A percentile compares a stretch with the other conserved stretches of the same genome.
Conservation (phyloP, 441 rosid genomes). For the Erodium moschatum region DNA sequence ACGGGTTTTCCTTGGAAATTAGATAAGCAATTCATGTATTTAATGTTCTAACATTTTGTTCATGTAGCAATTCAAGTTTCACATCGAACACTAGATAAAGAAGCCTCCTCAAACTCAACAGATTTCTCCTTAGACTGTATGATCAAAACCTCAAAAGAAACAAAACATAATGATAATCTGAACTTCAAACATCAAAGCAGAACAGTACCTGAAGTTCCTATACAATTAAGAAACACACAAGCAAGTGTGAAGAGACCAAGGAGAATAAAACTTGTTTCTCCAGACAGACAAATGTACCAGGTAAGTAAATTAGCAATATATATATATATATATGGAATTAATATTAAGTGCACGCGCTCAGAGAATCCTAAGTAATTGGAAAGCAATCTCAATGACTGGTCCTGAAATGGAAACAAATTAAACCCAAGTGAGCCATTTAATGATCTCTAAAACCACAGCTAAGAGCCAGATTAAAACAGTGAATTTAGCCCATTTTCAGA, state of each 20-base stretch:
- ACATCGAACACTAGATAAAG: background rate
- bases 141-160: background rate
- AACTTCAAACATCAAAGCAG: background rate
- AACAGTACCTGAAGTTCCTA: background rate
- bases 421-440: background rate
- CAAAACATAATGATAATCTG: background rate
- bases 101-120: constrained; percentile 1
- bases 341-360: background rate
- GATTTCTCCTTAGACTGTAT: background rate
- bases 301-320: background rate
- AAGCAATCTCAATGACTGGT: background rate
- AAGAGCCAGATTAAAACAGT: background rate
- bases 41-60: background rate
- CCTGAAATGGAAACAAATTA: background rate
- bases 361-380: background rate
- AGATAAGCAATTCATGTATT: no score
- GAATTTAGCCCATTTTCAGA: background rate
- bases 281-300: background rate
- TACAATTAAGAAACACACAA: background rate
- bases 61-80: background rate
- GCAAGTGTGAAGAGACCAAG: background rate
- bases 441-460: background rate
- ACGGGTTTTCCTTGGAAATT: no score
- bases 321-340: background rate
- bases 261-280: background rate